phyloP scores from a whole-genome alignment of 352 stramenopile species.

The Peronospora destructor region DNA sequence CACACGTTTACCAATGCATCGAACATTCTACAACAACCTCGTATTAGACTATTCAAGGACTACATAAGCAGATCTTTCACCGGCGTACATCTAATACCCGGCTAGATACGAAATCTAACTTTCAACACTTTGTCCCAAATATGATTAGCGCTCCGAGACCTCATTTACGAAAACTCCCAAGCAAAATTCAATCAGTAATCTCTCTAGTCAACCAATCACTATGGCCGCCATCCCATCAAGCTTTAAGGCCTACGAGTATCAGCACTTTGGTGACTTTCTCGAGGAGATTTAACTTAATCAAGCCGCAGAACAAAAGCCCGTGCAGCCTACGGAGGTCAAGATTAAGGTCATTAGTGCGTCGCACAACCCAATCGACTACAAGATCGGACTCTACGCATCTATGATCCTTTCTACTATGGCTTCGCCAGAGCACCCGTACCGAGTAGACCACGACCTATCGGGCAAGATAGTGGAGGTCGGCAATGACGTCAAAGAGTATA shows the following conservation, averaged over 20 bases:
- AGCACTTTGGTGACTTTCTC: constrained; percentile 19
- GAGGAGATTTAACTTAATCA: constrained; percentile 23
- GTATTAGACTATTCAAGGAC: too few species aligned
- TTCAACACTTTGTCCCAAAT: too few species aligned
- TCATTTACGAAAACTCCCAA: neutral
- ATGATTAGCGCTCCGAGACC: too few species aligned
- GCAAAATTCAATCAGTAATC: too few species aligned
- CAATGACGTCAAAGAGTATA: constrained; percentile 20
- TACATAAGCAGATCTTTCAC: too few species aligned
- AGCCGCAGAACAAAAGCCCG: constrained; percentile 11
- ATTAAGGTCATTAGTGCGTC: constrained; percentile 30
- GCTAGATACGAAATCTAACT: too few species aligned
- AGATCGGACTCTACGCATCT: constrained; percentile 3
- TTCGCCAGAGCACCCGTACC: constrained; percentile 21
- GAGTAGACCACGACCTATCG: constrained; percentile 30
- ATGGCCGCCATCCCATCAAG: constrained; percentile 7
- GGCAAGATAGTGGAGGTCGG: constrained; percentile 32
- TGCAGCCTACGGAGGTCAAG: constrained; percentile 20
- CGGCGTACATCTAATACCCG: too few species aligned
- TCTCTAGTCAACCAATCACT: neutral
- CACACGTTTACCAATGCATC: too few species aligned
- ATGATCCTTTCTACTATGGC: neutral
- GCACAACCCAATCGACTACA: constrained; percentile 24
- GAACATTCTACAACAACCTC: too few species aligned
- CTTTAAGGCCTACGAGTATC: constrained; percentile 26